These are phyloP conservation scores for Castanospermum australe DNA, from an alignment of 306 rosid species.

Conservation along the genomic window DNA sequence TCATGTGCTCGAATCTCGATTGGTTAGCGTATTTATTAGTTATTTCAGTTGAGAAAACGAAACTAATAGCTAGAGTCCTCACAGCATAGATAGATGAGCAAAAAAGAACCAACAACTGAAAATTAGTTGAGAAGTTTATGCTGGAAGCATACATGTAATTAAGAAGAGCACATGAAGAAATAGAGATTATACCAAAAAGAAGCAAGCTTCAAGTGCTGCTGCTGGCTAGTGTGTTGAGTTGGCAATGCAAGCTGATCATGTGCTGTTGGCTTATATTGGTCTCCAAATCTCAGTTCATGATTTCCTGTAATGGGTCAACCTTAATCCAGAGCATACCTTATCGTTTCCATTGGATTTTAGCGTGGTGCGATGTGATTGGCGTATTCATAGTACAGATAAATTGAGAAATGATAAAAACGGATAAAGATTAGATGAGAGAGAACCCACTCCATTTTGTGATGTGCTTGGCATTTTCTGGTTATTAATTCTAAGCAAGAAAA, in stretches of 20 bases:
- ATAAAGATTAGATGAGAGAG: too few species aligned
- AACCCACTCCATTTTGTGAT: too few species aligned
- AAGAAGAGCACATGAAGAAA: background rate
- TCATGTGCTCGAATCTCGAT: background rate
- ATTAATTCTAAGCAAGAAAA: background rate
- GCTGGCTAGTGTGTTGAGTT: background rate
- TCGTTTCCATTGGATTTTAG: too few species aligned
- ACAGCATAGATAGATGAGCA: background rate
- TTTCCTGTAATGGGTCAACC: background rate
- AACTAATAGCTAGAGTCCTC: background rate
- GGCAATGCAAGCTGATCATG: background rate
- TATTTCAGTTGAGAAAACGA: background rate
- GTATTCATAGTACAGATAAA: too few species aligned
- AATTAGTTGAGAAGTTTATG: background rate
- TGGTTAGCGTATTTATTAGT: background rate
- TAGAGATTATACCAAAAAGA: background rate
- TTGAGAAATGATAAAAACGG: too few species aligned
- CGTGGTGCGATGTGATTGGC: background rate
- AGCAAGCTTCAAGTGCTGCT: background rate
- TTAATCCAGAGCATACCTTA: too few species aligned
- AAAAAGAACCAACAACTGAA: background rate
- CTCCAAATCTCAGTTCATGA: slow-evolving; percentile 5
- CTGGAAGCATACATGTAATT: background rate
- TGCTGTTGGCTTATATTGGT: background rate
- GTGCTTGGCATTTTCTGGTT: background rate